Evolutionary conservation across 169 alveolate genomes (phyloP).

Genomic region (Eimeria zaria): DNA sequence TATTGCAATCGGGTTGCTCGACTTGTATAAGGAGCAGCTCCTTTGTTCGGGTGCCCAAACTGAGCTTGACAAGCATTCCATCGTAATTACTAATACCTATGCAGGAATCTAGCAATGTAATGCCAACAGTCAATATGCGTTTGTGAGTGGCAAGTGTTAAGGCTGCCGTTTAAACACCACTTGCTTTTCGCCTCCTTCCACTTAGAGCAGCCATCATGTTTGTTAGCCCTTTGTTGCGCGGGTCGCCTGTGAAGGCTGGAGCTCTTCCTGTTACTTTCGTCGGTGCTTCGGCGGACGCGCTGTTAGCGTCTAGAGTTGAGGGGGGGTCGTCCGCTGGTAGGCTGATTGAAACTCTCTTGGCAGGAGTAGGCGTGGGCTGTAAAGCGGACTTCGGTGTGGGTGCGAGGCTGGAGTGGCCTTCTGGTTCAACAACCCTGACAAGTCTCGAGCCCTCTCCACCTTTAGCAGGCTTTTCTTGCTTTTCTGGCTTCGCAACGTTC

Average conservation of each 20-base stretch:
- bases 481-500: conserved; percentile 23
- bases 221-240: conserved; percentile 84
- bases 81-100: background rate
- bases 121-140: background rate
- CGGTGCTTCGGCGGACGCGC: conserved; percentile 39
- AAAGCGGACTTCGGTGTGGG: background rate
- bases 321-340: background rate
- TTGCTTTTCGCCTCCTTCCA: conserved; percentile 53
- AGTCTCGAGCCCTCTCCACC: conserved; percentile 81
- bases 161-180: conserved; percentile 8
- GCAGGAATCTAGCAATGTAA: background rate
- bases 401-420: conserved; percentile 17
- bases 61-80: background rate
- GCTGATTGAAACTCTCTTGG: background rate
- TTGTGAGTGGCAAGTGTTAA: background rate
- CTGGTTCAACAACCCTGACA: conserved; percentile 13
- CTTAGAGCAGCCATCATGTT: conserved; percentile 83
- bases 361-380: background rate
- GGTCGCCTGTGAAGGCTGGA: conserved; percentile 86
- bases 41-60: background rate
- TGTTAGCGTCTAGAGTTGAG: background rate
- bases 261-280: conserved; percentile 59
- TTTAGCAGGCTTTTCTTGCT: conserved; percentile 59
- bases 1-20: background rate
- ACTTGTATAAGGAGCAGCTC: background rate